Evolutionary conservation across 1,284 basidiomycete species (phyloP), one percentile per base, ranked within the genome.

Genomic region (Puccinia triticina): DNA sequence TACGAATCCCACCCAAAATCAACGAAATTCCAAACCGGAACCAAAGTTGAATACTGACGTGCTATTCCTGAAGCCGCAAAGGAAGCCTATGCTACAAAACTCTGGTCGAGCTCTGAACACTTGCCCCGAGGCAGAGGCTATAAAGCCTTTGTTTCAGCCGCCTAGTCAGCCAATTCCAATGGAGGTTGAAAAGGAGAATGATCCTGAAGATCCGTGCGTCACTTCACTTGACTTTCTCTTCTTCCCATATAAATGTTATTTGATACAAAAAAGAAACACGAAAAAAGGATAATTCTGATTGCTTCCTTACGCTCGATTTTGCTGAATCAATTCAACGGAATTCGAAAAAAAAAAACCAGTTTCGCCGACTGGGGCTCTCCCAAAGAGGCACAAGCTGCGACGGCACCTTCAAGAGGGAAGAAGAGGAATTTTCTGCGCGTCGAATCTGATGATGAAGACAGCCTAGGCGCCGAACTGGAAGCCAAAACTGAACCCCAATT

Each of bases 291-390:
- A 7, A 64, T 64, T 64, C 34, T 64, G n/a, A 32, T 64, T 37
- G 26, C 21, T 57, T 57, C 26, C 26, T 57, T 57, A 8, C 26
- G 7, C 55, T 57, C 21, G 55, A 5, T n/a, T n/a, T 57, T 57
- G 5, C 5, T 64, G 34, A 32, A 59, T 59, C 10, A n/a, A 59
- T 59, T 59, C 57, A 11, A n/a, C 34, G 34, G 50, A 53, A 53
- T 53, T 53, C 50, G 3, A 53, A 53, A 53, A 53, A 53, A 53
- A 48, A 48, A 48, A 48, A 48, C 8, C 26, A 69, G 67, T 43
- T 71, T 71, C 26, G 67, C 67, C 21, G n/a, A 71, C 16, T 71
- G 67, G 67, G 67, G 26, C 14, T 1, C 40, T 46, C 21, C 40
- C n/a, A 23, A 26, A 46, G 40, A 71, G 10, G 11, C 67, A 32